Conservation (phyloP, 2,329 filamentous ascomycete species). For the Cryphonectria radicalis region DNA sequence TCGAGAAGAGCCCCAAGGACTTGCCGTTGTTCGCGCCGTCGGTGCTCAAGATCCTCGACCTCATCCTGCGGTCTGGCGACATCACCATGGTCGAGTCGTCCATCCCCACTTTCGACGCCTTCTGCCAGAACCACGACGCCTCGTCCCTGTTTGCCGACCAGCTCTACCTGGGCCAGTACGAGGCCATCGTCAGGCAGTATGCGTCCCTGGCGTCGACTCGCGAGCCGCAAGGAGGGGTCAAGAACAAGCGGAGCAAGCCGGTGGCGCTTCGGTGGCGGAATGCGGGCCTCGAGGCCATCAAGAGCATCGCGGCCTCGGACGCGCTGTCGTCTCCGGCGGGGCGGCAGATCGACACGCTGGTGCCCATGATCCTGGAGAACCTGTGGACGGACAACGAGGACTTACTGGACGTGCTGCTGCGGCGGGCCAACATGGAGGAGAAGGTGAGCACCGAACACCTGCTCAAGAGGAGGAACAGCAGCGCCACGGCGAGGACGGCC, state of each 20-base stretch:
- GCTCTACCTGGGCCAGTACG: slow-evolving; percentile 80
- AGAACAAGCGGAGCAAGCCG: slow-evolving; percentile 66
- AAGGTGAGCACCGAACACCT: slow-evolving; percentile 68
- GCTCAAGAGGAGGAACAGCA: slow-evolving; percentile 72
- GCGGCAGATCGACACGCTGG: slow-evolving; percentile 75
- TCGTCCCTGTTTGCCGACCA: slow-evolving; percentile 85
- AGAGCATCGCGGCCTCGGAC: slow-evolving; percentile 79
- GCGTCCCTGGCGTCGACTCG: slow-evolving; percentile 76
- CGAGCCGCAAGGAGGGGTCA: slow-evolving; percentile 46
- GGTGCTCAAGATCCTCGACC: slow-evolving; percentile 82
- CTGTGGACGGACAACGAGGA: slow-evolving; percentile 76
- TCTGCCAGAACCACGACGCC: slow-evolving; percentile 87
- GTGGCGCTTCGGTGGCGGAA: slow-evolving; percentile 79
- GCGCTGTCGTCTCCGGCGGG: slow-evolving; percentile 75
- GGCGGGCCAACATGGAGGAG: slow-evolving; percentile 70
- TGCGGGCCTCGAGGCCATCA: slow-evolving; percentile 76
- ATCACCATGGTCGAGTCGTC: slow-evolving; percentile 93
- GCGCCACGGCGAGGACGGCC: slow-evolving; percentile 74
- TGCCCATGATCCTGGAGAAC: slow-evolving; percentile 87
- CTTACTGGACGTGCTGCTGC: slow-evolving; percentile 69
- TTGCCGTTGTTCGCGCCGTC: slow-evolving; percentile 85
- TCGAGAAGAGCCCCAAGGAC: slow-evolving; percentile 91
- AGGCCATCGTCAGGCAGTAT: slow-evolving; percentile 79
- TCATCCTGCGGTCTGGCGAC: slow-evolving; percentile 82
- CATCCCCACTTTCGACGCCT: slow-evolving; percentile 81